Conservation (phyloP, 1,284 basidiomycete genomes). For the Leccinum pseudoinsigne region DNA sequence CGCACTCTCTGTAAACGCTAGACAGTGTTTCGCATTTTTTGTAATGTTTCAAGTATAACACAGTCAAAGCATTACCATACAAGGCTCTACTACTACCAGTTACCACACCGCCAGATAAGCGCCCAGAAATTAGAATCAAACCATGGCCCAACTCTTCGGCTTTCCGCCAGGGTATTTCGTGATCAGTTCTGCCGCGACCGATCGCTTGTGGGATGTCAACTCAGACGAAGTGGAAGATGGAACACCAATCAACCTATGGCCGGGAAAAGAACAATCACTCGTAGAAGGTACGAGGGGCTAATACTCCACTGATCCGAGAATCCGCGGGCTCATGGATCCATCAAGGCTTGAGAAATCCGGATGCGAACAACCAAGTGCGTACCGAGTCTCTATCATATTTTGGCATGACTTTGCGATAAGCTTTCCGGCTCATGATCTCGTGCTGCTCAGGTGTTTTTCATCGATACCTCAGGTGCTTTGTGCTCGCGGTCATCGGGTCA, state of each 20-base stretch:
- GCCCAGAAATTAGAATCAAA: not conserved
- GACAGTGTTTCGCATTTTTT: not conserved
- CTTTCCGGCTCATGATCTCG: conserved; percentile 2
- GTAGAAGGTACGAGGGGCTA: conserved; percentile 59
- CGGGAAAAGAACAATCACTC: conserved; percentile 68
- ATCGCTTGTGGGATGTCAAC: conserved; percentile 63
- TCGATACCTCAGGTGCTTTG: conserved; percentile 70
- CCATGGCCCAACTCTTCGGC: conserved; percentile 41
- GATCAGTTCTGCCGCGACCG: conserved; percentile 59
- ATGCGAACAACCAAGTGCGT: conserved; percentile 70
- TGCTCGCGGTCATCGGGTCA: conserved; percentile 79
- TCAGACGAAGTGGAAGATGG: conserved; percentile 61
- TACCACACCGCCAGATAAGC: not conserved
- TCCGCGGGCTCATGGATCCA: conserved; percentile 14
- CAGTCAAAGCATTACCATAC: not conserved
- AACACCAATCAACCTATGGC: conserved; percentile 62
- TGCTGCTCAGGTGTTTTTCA: conserved; percentile 68
- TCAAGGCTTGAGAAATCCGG: conserved; percentile 62
- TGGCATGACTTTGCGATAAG: not conserved
- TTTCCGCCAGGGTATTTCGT: conserved; percentile 80
- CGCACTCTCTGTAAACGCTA: not conserved
- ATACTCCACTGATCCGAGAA: conserved; percentile 3
- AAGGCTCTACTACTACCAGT: not conserved
- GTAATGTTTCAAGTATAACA: not conserved
- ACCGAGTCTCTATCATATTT: not conserved